Evolutionary conservation across 2,329 filamentous ascomycete genomes (phyloP).

Genomic region (Ascochyta clinopodiicola): DNA sequence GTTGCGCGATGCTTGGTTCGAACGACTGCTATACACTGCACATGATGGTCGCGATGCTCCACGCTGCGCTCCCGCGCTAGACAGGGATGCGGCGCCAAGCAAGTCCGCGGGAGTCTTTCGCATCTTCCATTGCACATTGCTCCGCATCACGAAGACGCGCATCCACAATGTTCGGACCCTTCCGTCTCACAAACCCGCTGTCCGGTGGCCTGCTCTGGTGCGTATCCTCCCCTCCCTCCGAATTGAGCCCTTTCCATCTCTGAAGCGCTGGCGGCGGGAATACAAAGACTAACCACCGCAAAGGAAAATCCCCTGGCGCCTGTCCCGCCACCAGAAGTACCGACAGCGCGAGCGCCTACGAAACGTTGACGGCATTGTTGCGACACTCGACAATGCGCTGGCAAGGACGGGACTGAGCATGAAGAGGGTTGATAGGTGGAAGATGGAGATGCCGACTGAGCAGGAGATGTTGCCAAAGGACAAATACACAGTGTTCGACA

Average conservation of each 20-base stretch:
- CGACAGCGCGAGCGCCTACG: conserved; percentile 53
- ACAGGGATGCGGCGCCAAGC: conserved; percentile 39
- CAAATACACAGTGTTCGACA: conserved; percentile 98
- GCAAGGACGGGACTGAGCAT: conserved; percentile 71
- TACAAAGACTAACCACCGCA: background rate
- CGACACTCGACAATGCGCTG: conserved; percentile 80
- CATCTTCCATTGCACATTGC: conserved; percentile 20
- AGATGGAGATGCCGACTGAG: conserved; percentile 93
- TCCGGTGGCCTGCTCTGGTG: conserved; percentile 50
- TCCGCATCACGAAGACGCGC: conserved; percentile 22
- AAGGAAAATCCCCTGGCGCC: conserved; percentile 97
- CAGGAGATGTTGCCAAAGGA: conserved; percentile 93
- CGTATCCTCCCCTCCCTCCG: background rate
- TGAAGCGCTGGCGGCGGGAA: background rate
- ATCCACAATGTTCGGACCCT: conserved; percentile 49
- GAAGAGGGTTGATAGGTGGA: conserved; percentile 88
- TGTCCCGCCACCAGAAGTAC: conserved; percentile 71
- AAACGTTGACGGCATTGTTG: conserved; percentile 83
- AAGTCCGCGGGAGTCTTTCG: conserved; percentile 38
- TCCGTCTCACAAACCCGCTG: conserved; percentile 49
- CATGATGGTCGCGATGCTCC: conserved; percentile 1
- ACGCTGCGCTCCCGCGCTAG: conserved; percentile 32
- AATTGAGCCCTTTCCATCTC: background rate
- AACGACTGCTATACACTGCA: background rate
- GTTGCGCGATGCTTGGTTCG: background rate